Conservation (phyloP, 257 asterid species). For the Scutellaria barbata region DNA sequence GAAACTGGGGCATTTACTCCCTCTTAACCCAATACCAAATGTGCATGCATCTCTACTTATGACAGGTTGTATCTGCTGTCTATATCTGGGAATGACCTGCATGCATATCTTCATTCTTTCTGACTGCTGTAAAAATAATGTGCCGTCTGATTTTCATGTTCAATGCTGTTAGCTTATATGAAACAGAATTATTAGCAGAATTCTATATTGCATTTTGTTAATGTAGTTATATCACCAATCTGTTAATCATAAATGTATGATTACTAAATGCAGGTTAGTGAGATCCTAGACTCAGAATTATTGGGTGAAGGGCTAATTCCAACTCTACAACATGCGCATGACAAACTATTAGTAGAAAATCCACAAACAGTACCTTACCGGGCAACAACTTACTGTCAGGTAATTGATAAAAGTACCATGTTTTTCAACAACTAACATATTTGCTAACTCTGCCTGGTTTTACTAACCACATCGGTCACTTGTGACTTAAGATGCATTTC, state of each 20-base stretch:
- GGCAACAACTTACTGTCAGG: conserved; percentile 93
- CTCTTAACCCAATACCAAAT: not conserved
- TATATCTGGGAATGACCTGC: conserved; percentile 8
- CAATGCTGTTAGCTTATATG: conserved; percentile 9
- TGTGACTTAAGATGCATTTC: not conserved
- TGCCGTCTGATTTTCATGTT: not conserved
- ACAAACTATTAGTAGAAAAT: conserved; percentile 74
- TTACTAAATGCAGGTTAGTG: conserved; percentile 71
- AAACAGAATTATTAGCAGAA: conserved; percentile 14
- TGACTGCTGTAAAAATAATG: conserved; percentile 21
- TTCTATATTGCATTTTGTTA: conserved; percentile 24
- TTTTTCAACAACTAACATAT: not conserved
- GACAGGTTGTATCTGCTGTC: not conserved
- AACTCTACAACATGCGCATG: conserved; percentile 96
- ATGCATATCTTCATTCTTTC: conserved; percentile 28
- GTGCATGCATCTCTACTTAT: not conserved
- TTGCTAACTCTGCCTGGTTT: conserved; percentile 18
- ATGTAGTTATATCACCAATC: not conserved
- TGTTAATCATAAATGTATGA: conserved; percentile 9
- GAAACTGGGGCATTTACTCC: conserved; percentile 1
- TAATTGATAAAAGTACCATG: conserved; percentile 39
- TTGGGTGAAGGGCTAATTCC: conserved; percentile 98
- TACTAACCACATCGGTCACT: conserved; percentile 3
- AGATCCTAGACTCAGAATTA: conserved; percentile 92
- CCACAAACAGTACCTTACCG: conserved; percentile 84